These are phyloP conservation scores for Neofusicoccum sp. DNA, from an alignment of 2,329 filamentous ascomycete genomes.

Conservation along the genomic window DNA sequence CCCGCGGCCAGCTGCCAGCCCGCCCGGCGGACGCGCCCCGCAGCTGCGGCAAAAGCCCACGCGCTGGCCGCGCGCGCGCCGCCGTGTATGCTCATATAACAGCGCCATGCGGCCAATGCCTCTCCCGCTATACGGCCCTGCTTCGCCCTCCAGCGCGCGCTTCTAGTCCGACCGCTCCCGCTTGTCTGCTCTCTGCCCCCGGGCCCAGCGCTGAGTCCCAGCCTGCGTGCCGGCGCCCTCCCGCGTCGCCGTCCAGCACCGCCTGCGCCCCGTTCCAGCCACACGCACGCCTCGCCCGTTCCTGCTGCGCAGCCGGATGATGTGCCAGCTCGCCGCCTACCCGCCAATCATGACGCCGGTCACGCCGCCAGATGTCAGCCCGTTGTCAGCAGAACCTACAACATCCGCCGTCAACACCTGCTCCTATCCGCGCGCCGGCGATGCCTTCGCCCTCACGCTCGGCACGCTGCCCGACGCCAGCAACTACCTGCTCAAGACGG, in stretches of 20 bases:
- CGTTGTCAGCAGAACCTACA: conserved; percentile 41
- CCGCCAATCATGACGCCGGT: conserved; percentile 42
- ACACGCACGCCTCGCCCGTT: conserved; percentile 3
- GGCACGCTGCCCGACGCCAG: conserved; percentile 40
- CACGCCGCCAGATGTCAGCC: conserved; percentile 46
- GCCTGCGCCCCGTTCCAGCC: not conserved
- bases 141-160: not conserved
- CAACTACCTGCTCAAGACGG: conserved; percentile 41
- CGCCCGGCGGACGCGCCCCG: not conserved
- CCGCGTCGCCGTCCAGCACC: not conserved
- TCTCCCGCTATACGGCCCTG: not conserved
- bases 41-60: conserved; percentile 12
- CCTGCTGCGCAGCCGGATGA: conserved; percentile 8
- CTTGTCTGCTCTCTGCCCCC: not conserved
- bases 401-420: conserved; percentile 26
- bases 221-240: not conserved
- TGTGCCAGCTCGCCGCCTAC: conserved; percentile 18
- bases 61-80: not conserved
- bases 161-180: not conserved
- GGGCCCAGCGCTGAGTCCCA: not conserved
- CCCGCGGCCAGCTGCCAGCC: not conserved
- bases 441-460: conserved; percentile 45
- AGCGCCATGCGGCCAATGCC: conserved; percentile 5
- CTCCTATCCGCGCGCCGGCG: conserved; percentile 36
- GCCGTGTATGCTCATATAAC: not conserved